Evolutionary conservation across 2,329 filamentous ascomycete species (phyloP), one percentile per base, ranked within the genome.

Genomic region (Fusarium sp.): DNA sequence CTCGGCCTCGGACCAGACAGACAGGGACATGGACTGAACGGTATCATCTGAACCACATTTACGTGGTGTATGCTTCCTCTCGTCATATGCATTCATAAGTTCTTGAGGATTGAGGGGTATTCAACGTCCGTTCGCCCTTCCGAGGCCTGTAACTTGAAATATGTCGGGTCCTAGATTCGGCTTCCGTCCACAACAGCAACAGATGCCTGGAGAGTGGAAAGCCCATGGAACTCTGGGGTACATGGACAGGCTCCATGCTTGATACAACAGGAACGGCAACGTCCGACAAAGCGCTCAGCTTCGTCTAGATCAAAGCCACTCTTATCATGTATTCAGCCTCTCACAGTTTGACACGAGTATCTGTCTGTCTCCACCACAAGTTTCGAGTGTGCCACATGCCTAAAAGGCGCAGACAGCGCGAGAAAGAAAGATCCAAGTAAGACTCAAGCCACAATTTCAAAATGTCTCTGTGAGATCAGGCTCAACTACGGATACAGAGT

Each of bases 301-400:
- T 57, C 47, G 34, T 59, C 58, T 51, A 45, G 53, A 41, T 60
- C 62, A 60, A 52, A 74, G 71, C 61, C 72, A 67, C 72, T 65
- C 62, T 61, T 53, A 52, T 60, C 30, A n/a, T 40, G 57, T 52
- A 38, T 49, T 66, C 64, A 70, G 72, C 77, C 77, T 78, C 75
- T 78, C 76, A 78, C 67, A 77, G 75, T 51, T 65, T 72, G 77
- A 78, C 77, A 78, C 77, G 77, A 78, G 66, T 72, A 55, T 66
- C 25, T 44, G 53, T 69, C 67, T 59, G 53, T 69, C 67, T 59
- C 60, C 70, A 71, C 69, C 38, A 54, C 45, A 56, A 45, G 48
- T 55, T 52, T 55, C 41, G 51, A 62, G 63, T 72, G 72, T 75
- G 70, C 72, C 74, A 75, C 74, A 74, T 67, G 69, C 62, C 51